Base-by-base conservation (phyloP, 352 stramenopile species). In the Salisapilia sapeloensis region DNA sequence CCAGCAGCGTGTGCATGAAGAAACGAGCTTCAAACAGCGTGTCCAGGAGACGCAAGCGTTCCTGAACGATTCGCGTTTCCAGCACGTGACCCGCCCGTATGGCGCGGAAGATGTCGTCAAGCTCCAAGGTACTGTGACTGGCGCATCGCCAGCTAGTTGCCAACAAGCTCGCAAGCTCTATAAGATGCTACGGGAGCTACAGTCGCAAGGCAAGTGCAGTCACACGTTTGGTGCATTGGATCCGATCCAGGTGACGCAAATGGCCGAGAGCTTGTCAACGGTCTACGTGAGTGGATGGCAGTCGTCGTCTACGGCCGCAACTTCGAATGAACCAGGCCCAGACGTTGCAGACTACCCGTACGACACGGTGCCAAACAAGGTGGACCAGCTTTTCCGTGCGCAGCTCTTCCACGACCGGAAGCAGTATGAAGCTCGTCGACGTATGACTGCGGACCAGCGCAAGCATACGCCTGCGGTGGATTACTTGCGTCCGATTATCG, bases 331-430 rank as follows among this genome's bases (percentile, higher is more conserved):
- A 53, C 92, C 75, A 3, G 75, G 75, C 26, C 75, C 94, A 17
- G 94, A 99, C 52, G 96, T 98, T 53, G 93, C 93, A 4, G 92
- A 98, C 67, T 99, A 98, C 76, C 92, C 93, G 4, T 97, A 96
- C 72, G 91, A 99, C 72, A 98, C 94, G 22, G 92, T 98, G 27
- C 92, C 91, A 10, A 95, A 96, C 58, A 97, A 97, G 53, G 90
- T 97, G 12, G 92, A 98, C 69, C 93, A 98, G 57, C 74, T 99
- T 33, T 95, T 98, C 51, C 70, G 86, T 12, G 93, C 93, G 4
- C 93, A 98, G 60, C 62, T 95, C 31, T 94, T 97, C 63, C 93
- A 98, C 53, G 93, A 98, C 64, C 90, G 92, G 48, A 90, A 96
- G 46, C 91, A 98, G 66, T 85, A 95, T 44, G 80, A 97, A 49